Conservation (phyloP, 208 protist species). For the Phytomonas serpens region DNA sequence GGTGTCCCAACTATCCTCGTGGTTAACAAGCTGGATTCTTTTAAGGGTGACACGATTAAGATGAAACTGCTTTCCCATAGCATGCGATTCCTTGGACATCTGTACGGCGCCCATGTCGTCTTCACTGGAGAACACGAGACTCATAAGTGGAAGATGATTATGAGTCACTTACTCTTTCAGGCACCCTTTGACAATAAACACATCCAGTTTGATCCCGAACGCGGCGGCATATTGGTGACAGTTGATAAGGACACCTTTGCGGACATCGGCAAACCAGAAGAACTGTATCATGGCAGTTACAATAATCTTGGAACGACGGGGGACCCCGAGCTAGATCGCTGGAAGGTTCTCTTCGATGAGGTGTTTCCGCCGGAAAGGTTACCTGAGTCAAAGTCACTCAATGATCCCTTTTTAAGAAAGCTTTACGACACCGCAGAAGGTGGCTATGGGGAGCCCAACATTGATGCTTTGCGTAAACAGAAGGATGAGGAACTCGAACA, state of each 20-base stretch:
- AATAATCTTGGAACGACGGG: conserved; percentile 32
- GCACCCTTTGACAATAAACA: conserved; percentile 59
- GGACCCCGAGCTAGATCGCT: conserved; percentile 73
- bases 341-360: conserved; percentile 67
- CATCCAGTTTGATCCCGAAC: conserved; percentile 62
- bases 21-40: conserved; percentile 78
- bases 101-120: conserved; percentile 71
- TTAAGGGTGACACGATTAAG: conserved; percentile 37
- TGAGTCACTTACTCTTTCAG: conserved; percentile 76
- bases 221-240: conserved; percentile 52
- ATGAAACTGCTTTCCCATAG: conserved; percentile 54
- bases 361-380: conserved; percentile 35
- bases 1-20: conserved; percentile 83
- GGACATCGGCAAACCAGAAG: conserved; percentile 64
- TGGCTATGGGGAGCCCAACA: conserved; percentile 68
- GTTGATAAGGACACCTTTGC: conserved; percentile 74
- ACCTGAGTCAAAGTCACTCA: conserved; percentile 22
- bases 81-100: conserved; percentile 76
- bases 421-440: conserved; percentile 58
- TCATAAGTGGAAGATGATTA: conserved; percentile 47
- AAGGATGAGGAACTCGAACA: conserved; percentile 88
- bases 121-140: conserved; percentile 60
- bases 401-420: conserved; percentile 51
- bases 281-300: conserved; percentile 16
- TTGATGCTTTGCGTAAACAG: conserved; percentile 74